phyloP scores from a whole-genome alignment of 2,329 filamentous ascomycete genomes.

The Cladosporium cucumerinum region DNA sequence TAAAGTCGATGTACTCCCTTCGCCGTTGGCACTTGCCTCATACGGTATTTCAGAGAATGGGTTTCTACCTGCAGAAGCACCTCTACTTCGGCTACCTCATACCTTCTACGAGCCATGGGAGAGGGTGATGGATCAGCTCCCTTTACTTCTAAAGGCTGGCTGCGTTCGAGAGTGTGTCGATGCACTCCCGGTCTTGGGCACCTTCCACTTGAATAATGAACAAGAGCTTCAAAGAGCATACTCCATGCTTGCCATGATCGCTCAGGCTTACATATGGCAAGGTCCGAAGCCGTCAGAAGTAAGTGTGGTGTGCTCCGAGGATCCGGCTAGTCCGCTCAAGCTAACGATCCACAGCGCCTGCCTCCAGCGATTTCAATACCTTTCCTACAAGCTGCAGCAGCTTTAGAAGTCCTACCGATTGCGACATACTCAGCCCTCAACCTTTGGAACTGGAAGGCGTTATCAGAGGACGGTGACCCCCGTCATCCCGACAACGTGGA shows the following conservation, averaged over 20 bases:
- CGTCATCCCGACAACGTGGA: constrained; percentile 83
- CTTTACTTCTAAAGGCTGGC: constrained; percentile 75
- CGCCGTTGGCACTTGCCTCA: constrained; percentile 21
- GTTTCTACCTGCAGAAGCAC: constrained; percentile 78
- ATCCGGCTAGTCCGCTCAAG: not conserved
- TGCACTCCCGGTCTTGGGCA: constrained; percentile 75
- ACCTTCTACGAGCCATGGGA: constrained; percentile 95
- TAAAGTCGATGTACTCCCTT: constrained; percentile 23
- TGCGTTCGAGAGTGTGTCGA: constrained; percentile 75
- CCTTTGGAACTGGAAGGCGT: constrained; percentile 92
- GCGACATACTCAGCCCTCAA: constrained; percentile 89
- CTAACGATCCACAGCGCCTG: constrained; percentile 48
- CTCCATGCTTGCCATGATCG: constrained; percentile 70
- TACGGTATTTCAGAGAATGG: constrained; percentile 51
- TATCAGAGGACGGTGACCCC: constrained; percentile 68
- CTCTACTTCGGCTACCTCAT: constrained; percentile 75
- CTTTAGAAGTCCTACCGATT: constrained; percentile 80
- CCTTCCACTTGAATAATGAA: constrained; percentile 73
- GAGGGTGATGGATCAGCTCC: constrained; percentile 73
- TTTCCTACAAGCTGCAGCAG: constrained; percentile 67
- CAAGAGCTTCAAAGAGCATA: constrained; percentile 89
- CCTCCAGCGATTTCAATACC: constrained; percentile 80
- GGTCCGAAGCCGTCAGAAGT: constrained; percentile 64
- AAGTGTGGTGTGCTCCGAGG: not conserved
- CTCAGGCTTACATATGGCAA: constrained; percentile 87